Conservation (phyloP, 148 eudicot species). For the Chenopodium album region DNA sequence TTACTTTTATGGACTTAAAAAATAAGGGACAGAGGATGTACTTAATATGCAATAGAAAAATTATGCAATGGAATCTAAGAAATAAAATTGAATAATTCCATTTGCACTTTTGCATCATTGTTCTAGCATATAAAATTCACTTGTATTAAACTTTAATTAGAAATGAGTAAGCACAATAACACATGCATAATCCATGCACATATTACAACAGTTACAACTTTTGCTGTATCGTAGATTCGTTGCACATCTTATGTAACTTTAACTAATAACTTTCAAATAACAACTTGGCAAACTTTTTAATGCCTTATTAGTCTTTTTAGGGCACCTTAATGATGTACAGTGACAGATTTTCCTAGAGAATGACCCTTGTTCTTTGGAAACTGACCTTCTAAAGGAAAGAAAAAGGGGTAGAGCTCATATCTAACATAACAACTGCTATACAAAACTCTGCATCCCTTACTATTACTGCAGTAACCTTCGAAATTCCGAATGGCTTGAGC, state of each 20-base stretch:
- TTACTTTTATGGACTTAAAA: too few relatives aligned
- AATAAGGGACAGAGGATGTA: too few relatives aligned
- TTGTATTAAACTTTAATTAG: too few relatives aligned
- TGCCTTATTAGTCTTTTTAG: neutral
- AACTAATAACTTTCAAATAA: neutral
- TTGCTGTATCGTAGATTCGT: neutral
- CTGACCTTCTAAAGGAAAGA: conserved; percentile 48
- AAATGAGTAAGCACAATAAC: too few relatives aligned
- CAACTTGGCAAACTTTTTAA: neutral
- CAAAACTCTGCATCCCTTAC: conserved; percentile 65
- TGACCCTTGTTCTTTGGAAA: conserved; percentile 12
- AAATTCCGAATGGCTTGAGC: conserved; percentile 60
- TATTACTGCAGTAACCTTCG: conserved; percentile 43
- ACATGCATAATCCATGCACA: neutral
- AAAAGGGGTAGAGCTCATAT: conserved; percentile 79
- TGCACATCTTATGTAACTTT: neutral
- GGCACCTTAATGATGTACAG: neutral
- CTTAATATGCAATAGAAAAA: too few relatives aligned
- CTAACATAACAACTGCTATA: conserved; percentile 70
- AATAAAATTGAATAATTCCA: too few relatives aligned
- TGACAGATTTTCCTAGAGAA: neutral
- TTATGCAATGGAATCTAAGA: too few relatives aligned
- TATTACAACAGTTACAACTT: too few relatives aligned
- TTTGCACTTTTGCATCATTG: too few relatives aligned
- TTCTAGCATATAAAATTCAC: too few relatives aligned